Evolutionary conservation across 1,139 yeast species (phyloP).

Genomic region (Meyerozyma guilliermondii): DNA sequence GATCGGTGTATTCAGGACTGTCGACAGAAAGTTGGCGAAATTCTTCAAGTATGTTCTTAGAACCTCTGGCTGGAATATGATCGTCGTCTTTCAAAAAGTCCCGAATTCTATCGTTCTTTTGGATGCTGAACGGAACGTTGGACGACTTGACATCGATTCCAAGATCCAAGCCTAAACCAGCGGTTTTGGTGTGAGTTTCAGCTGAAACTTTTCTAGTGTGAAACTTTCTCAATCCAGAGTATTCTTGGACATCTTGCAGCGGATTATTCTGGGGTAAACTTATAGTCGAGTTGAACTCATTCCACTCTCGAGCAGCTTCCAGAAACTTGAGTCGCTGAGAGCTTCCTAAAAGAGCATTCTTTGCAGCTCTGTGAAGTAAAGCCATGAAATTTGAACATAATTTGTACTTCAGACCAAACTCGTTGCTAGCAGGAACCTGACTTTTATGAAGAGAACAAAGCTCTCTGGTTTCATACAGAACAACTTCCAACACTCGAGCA

Average conservation of each 20-base stretch:
- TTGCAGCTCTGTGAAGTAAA: constrained; percentile 27
- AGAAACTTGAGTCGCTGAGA: constrained; percentile 11
- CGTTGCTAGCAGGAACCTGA: constrained; percentile 3
- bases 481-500: background rate
- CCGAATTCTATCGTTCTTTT: constrained; percentile 25
- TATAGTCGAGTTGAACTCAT: constrained; percentile 19
- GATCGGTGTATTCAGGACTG: constrained; percentile 4
- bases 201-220: constrained; percentile 9
- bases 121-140: constrained; percentile 30
- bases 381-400: constrained; percentile 31
- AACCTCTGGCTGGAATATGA: constrained; percentile 11
- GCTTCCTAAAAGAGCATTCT: constrained; percentile 18
- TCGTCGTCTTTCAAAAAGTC: constrained; percentile 15
- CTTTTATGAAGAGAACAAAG: background rate
- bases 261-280: constrained; percentile 2
- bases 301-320: constrained; percentile 28
- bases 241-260: constrained; percentile 2
- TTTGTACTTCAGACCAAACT: constrained; percentile 21
- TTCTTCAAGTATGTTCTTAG: constrained; percentile 8
- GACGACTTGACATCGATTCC: constrained; percentile 29
- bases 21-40: constrained; percentile 4
- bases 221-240: constrained; percentile 16
- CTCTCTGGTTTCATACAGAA: background rate
- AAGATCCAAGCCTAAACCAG: constrained; percentile 32
- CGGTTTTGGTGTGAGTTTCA: background rate